phyloP scores from a whole-genome alignment of 2,329 filamentous ascomycete genomes.

The Sporothrix variecibatus region DNA sequence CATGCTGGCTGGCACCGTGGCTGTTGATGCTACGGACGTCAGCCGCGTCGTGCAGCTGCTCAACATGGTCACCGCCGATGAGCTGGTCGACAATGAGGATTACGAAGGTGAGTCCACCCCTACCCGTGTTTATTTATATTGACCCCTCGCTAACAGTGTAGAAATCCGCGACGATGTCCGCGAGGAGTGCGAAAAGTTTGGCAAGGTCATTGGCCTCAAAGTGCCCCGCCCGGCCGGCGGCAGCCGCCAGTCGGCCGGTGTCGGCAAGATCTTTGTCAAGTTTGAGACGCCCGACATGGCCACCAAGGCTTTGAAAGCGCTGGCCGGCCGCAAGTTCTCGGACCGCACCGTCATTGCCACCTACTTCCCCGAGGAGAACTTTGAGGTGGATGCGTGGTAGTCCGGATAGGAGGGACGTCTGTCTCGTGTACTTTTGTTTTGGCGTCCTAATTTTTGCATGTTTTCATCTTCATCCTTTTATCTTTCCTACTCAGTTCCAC shows the following conservation, averaged over 20 bases:
- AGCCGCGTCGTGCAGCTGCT: slow-evolving; percentile 86
- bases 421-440: neutral
- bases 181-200: slow-evolving; percentile 92
- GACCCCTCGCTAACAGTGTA: slow-evolving; percentile 41
- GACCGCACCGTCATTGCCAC: slow-evolving; percentile 95
- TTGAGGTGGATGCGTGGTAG: slow-evolving; percentile 88
- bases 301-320: slow-evolving; percentile 79
- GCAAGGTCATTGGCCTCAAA: slow-evolving; percentile 83
- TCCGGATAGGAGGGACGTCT: neutral
- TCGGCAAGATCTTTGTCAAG: slow-evolving; percentile 98
- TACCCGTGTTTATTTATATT: neutral
- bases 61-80: slow-evolving; percentile 98
- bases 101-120: slow-evolving; percentile 70
- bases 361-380: slow-evolving; percentile 97
- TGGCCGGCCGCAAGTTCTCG: slow-evolving; percentile 94
- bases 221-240: slow-evolving; percentile 84
- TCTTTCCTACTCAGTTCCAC: neutral
- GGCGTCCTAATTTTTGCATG: neutral
- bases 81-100: slow-evolving; percentile 90
- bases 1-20: slow-evolving; percentile 89
- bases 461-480: neutral
- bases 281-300: slow-evolving; percentile 78
- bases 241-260: slow-evolving; percentile 79
- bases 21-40: slow-evolving; percentile 70
- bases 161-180: slow-evolving; percentile 95